These are phyloP conservation scores for Diaporthe caulivora DNA, from an alignment of 2,329 filamentous ascomycete genomes.

Conservation along the genomic window DNA sequence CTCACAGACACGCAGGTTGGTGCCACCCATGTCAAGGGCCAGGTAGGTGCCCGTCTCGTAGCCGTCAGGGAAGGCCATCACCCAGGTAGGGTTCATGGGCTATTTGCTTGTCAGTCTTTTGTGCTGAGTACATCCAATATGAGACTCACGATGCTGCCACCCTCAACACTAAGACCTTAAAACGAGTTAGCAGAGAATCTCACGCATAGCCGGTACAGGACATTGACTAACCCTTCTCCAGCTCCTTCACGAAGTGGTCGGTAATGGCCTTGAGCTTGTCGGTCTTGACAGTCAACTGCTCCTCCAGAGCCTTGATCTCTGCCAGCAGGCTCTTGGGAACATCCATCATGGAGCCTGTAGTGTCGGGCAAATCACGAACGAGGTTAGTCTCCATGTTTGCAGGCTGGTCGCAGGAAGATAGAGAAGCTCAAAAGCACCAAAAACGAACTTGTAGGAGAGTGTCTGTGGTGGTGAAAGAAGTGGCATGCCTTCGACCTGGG, in stretches of 20 bases:
- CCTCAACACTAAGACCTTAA: constrained; percentile 83
- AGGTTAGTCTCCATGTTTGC: constrained; percentile 14
- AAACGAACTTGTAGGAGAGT: constrained; percentile 18
- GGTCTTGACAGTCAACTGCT: constrained; percentile 82
- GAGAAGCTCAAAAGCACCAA: background rate
- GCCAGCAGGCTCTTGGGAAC: constrained; percentile 84
- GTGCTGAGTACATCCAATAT: background rate
- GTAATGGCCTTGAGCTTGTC: constrained; percentile 91
- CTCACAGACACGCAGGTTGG: constrained; percentile 94
- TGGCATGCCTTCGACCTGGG: constrained; percentile 34
- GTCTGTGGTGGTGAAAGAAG: constrained; percentile 37
- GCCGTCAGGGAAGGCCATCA: constrained; percentile 89
- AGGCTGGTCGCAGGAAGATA: too few species aligned
- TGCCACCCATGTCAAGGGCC: constrained; percentile 95
- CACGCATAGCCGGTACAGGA: constrained; percentile 5
- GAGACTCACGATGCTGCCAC: constrained; percentile 87
- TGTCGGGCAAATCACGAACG: constrained; percentile 21
- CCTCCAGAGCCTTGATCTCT: constrained; percentile 87
- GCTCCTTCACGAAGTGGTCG: constrained; percentile 88
- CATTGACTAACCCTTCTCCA: constrained; percentile 78
- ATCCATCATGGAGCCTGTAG: constrained; percentile 87
- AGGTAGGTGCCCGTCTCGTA: constrained; percentile 89
- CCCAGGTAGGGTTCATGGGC: constrained; percentile 99
- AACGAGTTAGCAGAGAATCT: constrained; percentile 34
- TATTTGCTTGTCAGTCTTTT: constrained; percentile 51